Evolutionary conservation across 2,329 filamentous ascomycete species (phyloP).

Genomic region (Aspergillus neotritici): DNA sequence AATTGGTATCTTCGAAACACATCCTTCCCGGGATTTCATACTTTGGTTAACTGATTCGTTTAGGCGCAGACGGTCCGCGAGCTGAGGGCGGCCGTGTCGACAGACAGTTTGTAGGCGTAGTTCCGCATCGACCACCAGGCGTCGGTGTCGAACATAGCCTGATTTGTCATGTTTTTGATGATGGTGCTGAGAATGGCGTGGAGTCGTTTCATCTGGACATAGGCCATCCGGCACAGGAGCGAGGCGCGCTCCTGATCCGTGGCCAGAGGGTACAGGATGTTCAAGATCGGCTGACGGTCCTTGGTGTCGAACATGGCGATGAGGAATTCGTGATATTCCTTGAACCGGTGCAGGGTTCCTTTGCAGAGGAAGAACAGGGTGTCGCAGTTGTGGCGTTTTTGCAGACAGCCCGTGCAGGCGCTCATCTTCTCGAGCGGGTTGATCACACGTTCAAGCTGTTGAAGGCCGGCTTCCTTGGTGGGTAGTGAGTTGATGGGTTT

Average conservation of each 20-base stretch:
- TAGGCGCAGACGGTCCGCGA: background rate
- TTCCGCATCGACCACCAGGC: slow-evolving; percentile 2
- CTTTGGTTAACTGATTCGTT: background rate
- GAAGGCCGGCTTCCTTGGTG: slow-evolving; percentile 3
- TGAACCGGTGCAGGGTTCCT: slow-evolving; percentile 1
- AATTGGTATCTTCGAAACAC: background rate
- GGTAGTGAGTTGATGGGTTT: background rate
- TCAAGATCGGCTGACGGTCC: background rate
- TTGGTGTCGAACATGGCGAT: background rate
- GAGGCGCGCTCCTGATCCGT: background rate
- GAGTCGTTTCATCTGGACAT: slow-evolving; percentile 5
- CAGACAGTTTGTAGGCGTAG: slow-evolving; percentile 1
- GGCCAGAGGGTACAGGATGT: background rate
- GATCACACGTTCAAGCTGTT: background rate
- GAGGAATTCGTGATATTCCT: slow-evolving; percentile 2
- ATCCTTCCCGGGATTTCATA: background rate
- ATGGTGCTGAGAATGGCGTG: slow-evolving; percentile 1
- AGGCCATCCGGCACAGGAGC: background rate
- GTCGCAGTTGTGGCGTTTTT: background rate
- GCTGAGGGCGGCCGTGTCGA: slow-evolving; percentile 1
- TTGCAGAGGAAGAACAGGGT: slow-evolving; percentile 3
- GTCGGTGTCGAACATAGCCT: slow-evolving; percentile 4
- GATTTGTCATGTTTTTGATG: background rate
- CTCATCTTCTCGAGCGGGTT: slow-evolving; percentile 6
- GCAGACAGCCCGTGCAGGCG: slow-evolving; percentile 2